Base-by-base conservation (phyloP, 192 early-diverging fungal genomes). In the Coemansia asiatica region DNA sequence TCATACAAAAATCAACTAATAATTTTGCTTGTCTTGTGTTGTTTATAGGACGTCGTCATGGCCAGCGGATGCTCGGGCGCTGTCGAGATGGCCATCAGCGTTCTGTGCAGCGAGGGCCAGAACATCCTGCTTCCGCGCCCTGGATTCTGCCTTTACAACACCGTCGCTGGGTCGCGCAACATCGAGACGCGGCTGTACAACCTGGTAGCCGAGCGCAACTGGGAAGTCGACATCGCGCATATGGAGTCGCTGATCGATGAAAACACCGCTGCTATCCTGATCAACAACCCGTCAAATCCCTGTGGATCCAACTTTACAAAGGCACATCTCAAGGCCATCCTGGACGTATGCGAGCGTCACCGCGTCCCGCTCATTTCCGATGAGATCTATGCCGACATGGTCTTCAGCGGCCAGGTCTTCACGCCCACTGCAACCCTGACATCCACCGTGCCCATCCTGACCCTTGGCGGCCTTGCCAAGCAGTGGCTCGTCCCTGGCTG, bases 261-360 rank as follows among this genome's bases (percentile, higher is more conserved):
- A 0, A 87, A 91, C 36, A 96, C 94, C 5, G 85, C 87, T 1
- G 88, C 87, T 22, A 88, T 94, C 44, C 65, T 94, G 36, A 88
- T 94, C 80, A 94, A 94, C 85, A 95, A 94, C 78, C 93, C 94
- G 29, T 92, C 91, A 40, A 96, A 96, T 74, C 94, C 94, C 1
- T 96, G 94, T 64, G 94, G 94, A 4, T 94, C 93, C 28, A 91
- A 92, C 44, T 96, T 90, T 67, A 82, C 87, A 35, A 80, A 85
- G 26, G 67, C 85, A 23, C 93, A 94, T 56, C 80, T 96, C 36
- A 65, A 84, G 21, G 89, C 84, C 31, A 89, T 93, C 47, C 71
- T 94, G 48, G 72, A 67, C 4, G 81, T 96, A 6, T 90, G 89
- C 38, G 90, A 92, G 60, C 84, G 79, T 48, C 85, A 92, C 74